These are phyloP conservation scores for Tetraselmis striata DNA, from an alignment of 139 green algal species.

Conservation along the genomic window DNA sequence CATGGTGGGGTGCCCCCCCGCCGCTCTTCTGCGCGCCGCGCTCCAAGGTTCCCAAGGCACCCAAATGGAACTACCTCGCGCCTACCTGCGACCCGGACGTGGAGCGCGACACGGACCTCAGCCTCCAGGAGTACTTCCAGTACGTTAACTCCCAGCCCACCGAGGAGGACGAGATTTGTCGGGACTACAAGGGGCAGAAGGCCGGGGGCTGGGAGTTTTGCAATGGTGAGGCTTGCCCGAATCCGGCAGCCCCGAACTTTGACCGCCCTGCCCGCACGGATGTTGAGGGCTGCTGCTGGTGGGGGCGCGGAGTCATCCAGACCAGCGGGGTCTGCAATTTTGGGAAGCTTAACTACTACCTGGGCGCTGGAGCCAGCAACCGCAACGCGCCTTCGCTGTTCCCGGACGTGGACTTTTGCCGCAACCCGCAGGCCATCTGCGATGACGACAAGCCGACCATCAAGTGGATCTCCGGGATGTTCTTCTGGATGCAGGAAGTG, in stretches of 20 bases:
- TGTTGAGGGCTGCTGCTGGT: slow-evolving; percentile 8
- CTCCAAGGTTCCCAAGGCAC: neutral
- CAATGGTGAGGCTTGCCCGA: no score
- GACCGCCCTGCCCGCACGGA: neutral
- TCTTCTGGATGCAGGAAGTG: no score
- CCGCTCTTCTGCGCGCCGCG: slow-evolving; percentile 5
- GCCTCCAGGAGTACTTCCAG: no score
- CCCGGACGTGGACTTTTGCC: slow-evolving; percentile 2
- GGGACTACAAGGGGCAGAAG: no score
- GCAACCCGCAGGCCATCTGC: slow-evolving; percentile 6
- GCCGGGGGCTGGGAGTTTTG: neutral
- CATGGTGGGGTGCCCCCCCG: neutral
- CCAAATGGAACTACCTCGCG: neutral
- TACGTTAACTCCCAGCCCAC: no score
- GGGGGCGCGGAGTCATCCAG: slow-evolving; percentile 5
- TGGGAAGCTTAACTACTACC: slow-evolving; percentile 5
- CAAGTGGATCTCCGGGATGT: no score
- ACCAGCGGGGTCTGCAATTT: slow-evolving; percentile 8
- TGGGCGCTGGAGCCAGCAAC: no score
- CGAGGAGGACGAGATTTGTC: no score
- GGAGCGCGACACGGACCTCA: no score
- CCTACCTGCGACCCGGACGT: neutral
- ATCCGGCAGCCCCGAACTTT: neutral
- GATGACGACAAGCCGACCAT: no score
- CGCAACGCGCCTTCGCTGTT: neutral